These are phyloP conservation scores for Aspergillus vadensis DNA, from an alignment of 2,329 filamentous ascomycete genomes.

Conservation along the genomic window DNA sequence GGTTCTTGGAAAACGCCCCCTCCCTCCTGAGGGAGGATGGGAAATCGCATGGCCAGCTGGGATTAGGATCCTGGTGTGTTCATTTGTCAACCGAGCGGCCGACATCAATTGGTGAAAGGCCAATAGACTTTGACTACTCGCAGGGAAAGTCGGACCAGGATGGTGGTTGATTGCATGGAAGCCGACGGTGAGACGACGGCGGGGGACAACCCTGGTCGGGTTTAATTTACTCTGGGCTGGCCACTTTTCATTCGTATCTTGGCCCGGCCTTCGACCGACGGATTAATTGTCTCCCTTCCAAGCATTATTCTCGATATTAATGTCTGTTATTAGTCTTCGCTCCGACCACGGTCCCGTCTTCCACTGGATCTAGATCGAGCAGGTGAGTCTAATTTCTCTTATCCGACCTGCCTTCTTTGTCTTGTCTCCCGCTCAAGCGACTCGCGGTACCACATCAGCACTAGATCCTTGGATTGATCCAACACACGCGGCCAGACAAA, in stretches of 20 bases:
- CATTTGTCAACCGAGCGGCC: background rate
- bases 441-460: background rate
- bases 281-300: background rate
- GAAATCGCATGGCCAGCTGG: background rate
- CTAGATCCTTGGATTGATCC: background rate
- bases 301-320: background rate
- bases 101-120: background rate
- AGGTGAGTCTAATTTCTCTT: background rate
- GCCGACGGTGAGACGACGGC: constrained; percentile 2
- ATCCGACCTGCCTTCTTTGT: background rate
- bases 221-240: background rate
- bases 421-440: background rate
- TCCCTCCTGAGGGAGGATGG: background rate
- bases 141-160: background rate
- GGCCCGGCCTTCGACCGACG: background rate
- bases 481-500: background rate
- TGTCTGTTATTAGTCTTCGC: background rate
- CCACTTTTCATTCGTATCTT: background rate
- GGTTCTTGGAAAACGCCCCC: background rate
- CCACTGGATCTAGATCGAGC: too few relatives aligned
- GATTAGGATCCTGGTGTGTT: background rate
- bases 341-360: background rate
- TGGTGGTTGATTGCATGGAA: background rate
- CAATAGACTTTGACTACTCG: background rate
- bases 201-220: background rate